These are phyloP conservation scores for Penicillium egyptiacum DNA, from an alignment of 495 filamentous ascomycete species.

Conservation along the genomic window DNA sequence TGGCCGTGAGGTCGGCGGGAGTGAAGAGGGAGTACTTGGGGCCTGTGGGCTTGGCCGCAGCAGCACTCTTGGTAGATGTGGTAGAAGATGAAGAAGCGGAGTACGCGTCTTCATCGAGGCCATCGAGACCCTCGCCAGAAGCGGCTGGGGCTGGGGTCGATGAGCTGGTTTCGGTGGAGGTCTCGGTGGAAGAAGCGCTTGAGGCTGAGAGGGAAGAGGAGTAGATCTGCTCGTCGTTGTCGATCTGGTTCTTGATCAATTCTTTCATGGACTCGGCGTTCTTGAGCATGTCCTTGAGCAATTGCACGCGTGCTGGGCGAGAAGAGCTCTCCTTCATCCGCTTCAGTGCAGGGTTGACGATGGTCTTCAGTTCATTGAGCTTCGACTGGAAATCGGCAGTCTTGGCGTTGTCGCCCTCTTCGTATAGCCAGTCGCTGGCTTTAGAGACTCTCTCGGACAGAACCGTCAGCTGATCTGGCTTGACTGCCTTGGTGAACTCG, in stretches of 20 bases:
- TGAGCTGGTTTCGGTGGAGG: constrained; percentile 27
- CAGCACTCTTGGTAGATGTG: constrained; percentile 31
- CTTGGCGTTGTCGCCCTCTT: constrained; percentile 72
- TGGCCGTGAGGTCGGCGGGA: constrained; percentile 57
- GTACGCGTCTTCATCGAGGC: constrained; percentile 47
- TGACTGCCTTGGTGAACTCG: constrained; percentile 69
- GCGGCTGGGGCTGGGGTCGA: constrained; percentile 29
- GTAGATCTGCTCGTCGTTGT: constrained; percentile 42
- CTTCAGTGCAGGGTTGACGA: constrained; percentile 67
- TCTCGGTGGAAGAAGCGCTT: constrained; percentile 25
- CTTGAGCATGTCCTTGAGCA: constrained; percentile 61
- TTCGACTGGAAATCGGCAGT: constrained; percentile 68
- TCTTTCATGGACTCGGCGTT: constrained; percentile 50
- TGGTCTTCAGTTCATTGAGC: constrained; percentile 67
- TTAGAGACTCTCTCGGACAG: constrained; percentile 65
- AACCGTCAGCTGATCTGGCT: constrained; percentile 55
- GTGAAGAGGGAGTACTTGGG: constrained; percentile 45
- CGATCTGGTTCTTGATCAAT: constrained; percentile 44
- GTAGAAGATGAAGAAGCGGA: constrained; percentile 32
- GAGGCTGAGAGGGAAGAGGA: constrained; percentile 37
- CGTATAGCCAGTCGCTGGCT: constrained; percentile 88
- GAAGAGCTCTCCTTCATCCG: constrained; percentile 65
- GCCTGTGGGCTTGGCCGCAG: constrained; percentile 34
- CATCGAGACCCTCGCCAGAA: constrained; percentile 29
- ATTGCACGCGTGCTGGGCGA: constrained; percentile 64